Evolutionary conservation across 805 yeast species (phyloP).

Genomic region (Ogataea degrootiae): DNA sequence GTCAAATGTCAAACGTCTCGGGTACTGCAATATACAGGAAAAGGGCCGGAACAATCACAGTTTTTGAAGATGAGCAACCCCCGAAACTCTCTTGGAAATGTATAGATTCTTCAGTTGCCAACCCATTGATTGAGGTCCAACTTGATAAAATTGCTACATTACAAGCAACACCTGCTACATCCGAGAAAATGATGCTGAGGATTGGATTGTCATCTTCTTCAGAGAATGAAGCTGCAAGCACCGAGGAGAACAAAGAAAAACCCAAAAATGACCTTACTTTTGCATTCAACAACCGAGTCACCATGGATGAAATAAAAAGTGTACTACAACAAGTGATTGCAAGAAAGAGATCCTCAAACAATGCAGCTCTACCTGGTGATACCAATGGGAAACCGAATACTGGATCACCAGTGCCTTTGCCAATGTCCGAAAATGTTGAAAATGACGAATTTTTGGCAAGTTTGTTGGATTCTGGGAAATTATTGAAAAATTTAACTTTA

Average conservation of each 20-base stretch:
- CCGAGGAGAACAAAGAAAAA: constrained; percentile 14
- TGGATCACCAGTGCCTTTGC: constrained; percentile 2
- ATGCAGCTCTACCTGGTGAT: constrained; percentile 14
- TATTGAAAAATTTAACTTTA: constrained; percentile 66
- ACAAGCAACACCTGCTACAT: constrained; percentile 65
- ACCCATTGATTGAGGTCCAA: constrained; percentile 36
- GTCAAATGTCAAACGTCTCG: constrained; percentile 4
- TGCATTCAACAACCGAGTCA: constrained; percentile 64
- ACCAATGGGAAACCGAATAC: constrained; percentile 25
- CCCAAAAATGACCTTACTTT: constrained; percentile 36
- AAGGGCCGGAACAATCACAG: constrained; percentile 50
- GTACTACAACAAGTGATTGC: constrained; percentile 66
- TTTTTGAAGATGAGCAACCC: constrained; percentile 53
- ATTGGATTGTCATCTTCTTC: constrained; percentile 38
- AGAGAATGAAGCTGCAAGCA: constrained; percentile 11
- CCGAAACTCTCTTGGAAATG: constrained; percentile 55
- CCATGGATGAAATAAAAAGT: constrained; percentile 70
- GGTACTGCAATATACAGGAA: constrained; percentile 55
- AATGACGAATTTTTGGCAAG: constrained; percentile 28
- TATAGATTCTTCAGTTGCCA: constrained; percentile 40
- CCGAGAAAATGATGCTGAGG: constrained; percentile 64
- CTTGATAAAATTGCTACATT: constrained; percentile 43
- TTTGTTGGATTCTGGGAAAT: constrained; percentile 49
- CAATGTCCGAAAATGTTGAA: constrained; percentile 9
- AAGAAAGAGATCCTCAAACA: constrained; percentile 44